Evolutionary conservation across 192 early-diverging fungal species (phyloP).

Genomic region (Pecoramyces ruminantium): DNA sequence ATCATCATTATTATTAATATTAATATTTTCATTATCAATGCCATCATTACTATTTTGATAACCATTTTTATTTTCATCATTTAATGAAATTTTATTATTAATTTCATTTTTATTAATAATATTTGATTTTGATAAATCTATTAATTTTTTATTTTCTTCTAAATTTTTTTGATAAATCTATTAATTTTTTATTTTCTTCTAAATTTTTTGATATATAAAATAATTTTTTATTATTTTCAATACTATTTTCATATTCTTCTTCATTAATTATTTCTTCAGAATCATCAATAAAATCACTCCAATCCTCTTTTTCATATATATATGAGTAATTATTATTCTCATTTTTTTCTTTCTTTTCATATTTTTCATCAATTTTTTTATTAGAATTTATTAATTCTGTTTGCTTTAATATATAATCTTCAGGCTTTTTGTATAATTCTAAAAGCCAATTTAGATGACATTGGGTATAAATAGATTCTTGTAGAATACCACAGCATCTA

Average conservation of each 20-base stretch:
- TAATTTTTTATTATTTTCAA: background rate
- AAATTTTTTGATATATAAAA: no score
- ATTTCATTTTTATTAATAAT: background rate
- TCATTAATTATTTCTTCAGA: slow-evolving; percentile 5
- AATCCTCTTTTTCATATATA: slow-evolving; percentile 7
- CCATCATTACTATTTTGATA: no score
- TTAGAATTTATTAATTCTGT: background rate
- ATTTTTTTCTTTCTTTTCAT: no score
- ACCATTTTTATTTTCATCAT: no score
- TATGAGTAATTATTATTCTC: background rate
- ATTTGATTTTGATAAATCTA: no score
- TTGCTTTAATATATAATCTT: background rate
- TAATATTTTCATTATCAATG: background rate
- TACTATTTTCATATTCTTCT: slow-evolving; percentile 3
- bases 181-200: no score
- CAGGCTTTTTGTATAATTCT: background rate
- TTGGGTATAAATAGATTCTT: background rate
- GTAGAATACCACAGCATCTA: background rate
- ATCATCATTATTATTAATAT: slow-evolving; percentile 6
- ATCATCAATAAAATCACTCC: slow-evolving; percentile 24
- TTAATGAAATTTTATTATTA: no score
- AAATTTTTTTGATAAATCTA: no score
- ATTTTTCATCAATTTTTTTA: no score
- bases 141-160: no score
- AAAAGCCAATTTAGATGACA: background rate